A percentile compares a stretch with the other conserved stretches of the same genome.
phyloP scores from a whole-genome alignment of 192 early-diverging fungal species.

The Coemansia sp. region DNA sequence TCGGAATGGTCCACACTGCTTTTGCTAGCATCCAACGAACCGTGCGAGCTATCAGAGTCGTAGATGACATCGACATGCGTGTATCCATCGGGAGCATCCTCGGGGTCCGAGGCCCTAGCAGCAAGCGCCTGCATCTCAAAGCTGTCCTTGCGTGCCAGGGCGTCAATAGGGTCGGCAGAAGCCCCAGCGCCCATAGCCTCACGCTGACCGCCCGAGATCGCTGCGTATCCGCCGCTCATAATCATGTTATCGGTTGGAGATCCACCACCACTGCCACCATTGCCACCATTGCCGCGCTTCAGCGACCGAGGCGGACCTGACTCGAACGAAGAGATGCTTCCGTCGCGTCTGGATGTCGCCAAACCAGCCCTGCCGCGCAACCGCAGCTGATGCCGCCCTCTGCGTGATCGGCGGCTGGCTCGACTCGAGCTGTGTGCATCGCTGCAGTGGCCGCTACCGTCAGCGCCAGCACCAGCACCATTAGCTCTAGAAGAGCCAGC shows the following conservation, averaged over 20 bases:
- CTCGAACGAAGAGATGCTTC: slow-evolving; percentile 51
- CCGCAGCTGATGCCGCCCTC: not conserved
- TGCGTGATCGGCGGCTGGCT: slow-evolving; percentile 24
- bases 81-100: slow-evolving; percentile 29
- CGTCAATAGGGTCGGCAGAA: slow-evolving; percentile 33
- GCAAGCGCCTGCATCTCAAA: slow-evolving; percentile 53
- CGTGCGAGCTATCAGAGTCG: slow-evolving; percentile 4
- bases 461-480: slow-evolving; percentile 1
- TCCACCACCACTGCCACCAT: not conserved
- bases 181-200: not conserved
- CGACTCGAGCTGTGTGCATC: slow-evolving; percentile 20
- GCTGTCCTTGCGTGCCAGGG: slow-evolving; percentile 51
- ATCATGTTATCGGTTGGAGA: slow-evolving; percentile 13
- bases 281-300: not conserved
- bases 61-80: slow-evolving; percentile 15
- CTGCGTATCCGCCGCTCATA: slow-evolving; percentile 29
- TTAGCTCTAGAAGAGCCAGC: not conserved
- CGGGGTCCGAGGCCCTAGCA: slow-evolving; percentile 2
- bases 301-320: slow-evolving; percentile 9
- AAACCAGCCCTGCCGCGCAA: slow-evolving; percentile 9
- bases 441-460: not conserved
- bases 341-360: slow-evolving; percentile 14
- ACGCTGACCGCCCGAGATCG: slow-evolving; percentile 29
- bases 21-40: not conserved
- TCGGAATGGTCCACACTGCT: not conserved